Evolutionary conservation across 2,329 filamentous ascomycete genomes (phyloP), one percentile per base, ranked within the genome.

Genomic region (Penicillium hordei): DNA sequence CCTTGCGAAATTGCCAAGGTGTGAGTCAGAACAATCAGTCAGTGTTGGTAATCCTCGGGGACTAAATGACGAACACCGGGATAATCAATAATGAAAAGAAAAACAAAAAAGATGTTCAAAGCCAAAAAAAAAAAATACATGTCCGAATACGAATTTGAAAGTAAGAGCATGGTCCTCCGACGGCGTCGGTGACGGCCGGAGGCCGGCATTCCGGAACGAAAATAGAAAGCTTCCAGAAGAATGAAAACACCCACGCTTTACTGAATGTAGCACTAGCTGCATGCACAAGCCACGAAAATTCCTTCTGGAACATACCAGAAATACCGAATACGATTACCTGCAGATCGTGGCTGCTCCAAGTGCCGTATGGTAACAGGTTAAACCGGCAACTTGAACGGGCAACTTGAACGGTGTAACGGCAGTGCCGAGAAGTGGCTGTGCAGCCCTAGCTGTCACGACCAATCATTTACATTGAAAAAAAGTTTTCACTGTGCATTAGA

Each of bases 401-500:
- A 48, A 36, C n/a, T 29, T 27, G 49, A 52, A 48, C 42, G 9
- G 17, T 21, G 55, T 53, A 40, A 49, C 55, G 49, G 49, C 17
- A 15, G 15, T 53, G 53, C 55, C 49, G 43, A 38, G 4, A 53
- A 52, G 65, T 67, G 65, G 65, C 65, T 66, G 65, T 59, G 25
- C 57, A 48, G 31, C 53, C 49, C 23, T 33, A 5, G 34, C 3
- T n/a, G 12, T 10, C 6, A 8, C 4, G 2, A 7, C 65, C 63
- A 67, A 66, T 67, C 57, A 65, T 49, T 54, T 48, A 40, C 58
- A 62, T 57, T 25, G 49, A 60, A 64, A 60, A 60, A 64, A 59
- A 63, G 33, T 25, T 65, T 59, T 59, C 50, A 36, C 39, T 34
- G 49, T 66, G 65, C 65, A 67, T 65, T 65, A 67, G 62, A n/a